These are phyloP conservation scores for Colletotrichum sp. DNA, from an alignment of 2,329 filamentous ascomycete genomes.

Conservation along the genomic window DNA sequence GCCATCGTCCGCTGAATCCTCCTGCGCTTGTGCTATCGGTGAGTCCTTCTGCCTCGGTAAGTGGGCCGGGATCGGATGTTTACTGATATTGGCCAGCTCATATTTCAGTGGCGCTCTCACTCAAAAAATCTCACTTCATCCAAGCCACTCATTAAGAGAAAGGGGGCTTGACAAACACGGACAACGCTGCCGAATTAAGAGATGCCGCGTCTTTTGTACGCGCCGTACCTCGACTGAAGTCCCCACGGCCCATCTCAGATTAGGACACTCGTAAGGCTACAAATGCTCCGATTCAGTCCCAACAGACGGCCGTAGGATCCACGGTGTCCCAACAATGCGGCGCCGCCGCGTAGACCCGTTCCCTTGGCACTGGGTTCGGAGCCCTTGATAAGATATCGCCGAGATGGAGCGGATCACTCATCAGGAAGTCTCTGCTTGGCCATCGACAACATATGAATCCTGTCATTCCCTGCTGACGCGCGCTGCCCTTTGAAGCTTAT, in stretches of 20 bases:
- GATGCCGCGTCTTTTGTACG: background rate
- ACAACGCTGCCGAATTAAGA: background rate
- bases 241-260: background rate
- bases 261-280: background rate
- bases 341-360: background rate
- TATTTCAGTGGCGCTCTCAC: background rate
- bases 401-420: background rate
- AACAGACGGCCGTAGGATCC: background rate
- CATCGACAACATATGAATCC: background rate
- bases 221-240: background rate
- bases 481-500: rapidly evolving
- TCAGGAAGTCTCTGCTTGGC: background rate
- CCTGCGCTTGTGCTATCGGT: background rate
- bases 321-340: background rate
- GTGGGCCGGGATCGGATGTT: background rate
- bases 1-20: background rate
- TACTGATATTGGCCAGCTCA: background rate
- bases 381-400: background rate
- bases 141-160: background rate
- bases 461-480: background rate
- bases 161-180: background rate
- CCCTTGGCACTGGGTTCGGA: background rate
- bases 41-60: background rate
- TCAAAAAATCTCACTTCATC: background rate
- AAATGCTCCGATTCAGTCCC: background rate